phyloP scores from a whole-genome alignment of 2,329 filamentous ascomycete genomes.

The Colletotrichum gigasporum region DNA sequence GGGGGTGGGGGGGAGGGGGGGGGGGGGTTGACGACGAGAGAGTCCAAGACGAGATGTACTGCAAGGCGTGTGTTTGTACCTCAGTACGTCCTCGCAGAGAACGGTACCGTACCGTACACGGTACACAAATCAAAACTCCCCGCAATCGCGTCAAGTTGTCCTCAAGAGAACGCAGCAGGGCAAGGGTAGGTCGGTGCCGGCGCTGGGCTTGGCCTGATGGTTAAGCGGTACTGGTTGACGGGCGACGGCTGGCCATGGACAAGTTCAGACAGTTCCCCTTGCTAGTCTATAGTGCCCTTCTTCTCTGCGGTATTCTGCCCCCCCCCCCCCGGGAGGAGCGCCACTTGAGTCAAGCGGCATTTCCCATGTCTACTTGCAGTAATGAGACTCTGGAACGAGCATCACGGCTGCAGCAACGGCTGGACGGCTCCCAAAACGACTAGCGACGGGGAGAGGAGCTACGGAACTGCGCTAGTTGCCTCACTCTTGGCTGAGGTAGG shows the following conservation, averaged over 20 bases:
- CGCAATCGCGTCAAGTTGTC: slow-evolving; percentile 7
- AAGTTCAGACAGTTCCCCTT: slow-evolving; percentile 8
- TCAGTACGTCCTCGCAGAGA: background rate
- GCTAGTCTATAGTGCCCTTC: slow-evolving; percentile 5
- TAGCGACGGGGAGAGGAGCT: background rate
- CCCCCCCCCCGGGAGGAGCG: too few species aligned
- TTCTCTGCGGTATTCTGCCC: background rate
- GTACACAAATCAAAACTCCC: background rate
- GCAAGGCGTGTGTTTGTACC: too few species aligned
- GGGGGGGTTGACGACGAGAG: background rate
- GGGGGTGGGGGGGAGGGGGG: too few species aligned
- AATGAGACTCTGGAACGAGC: slow-evolving; percentile 2
- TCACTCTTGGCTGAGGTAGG: too few species aligned
- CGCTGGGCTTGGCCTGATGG: background rate
- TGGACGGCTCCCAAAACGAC: background rate
- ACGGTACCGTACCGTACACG: background rate
- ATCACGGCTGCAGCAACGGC: slow-evolving; percentile 1
- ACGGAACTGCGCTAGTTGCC: background rate
- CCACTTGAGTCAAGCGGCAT: slow-evolving; percentile 17
- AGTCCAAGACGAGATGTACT: too few species aligned
- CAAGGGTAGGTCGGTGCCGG: slow-evolving; percentile 6
- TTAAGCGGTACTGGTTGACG: background rate
- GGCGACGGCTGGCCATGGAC: background rate
- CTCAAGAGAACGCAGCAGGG: background rate
- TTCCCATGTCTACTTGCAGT: slow-evolving; percentile 8